These are phyloP conservation scores for Podospora pseudopauciseta DNA, from an alignment of 495 filamentous ascomycete species.

Conservation along the genomic window DNA sequence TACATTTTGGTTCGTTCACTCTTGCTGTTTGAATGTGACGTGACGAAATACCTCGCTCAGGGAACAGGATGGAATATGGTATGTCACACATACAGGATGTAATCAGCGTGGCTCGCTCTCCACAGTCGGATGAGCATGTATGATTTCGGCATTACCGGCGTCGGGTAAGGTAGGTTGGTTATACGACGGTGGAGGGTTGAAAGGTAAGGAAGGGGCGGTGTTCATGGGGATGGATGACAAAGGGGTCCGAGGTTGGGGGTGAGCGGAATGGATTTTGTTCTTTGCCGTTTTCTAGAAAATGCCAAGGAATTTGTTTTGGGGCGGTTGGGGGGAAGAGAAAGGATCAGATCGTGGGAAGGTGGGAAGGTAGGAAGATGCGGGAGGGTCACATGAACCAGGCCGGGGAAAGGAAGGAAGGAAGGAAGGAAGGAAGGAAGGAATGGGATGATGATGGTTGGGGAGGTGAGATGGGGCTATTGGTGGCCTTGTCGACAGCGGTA, in stretches of 20 bases:
- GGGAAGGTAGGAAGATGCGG: too few relatives aligned
- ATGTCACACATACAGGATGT: too few relatives aligned
- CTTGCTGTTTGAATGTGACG: too few relatives aligned
- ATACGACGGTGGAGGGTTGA: background rate
- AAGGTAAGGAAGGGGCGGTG: background rate
- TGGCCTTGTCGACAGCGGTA: background rate
- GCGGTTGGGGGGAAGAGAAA: background rate
- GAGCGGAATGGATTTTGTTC: background rate
- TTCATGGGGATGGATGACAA: background rate
- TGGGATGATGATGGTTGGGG: background rate
- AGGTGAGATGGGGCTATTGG: background rate
- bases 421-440: background rate
- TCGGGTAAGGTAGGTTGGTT: background rate
- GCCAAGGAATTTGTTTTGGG: background rate
- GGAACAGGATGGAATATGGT: too few relatives aligned
- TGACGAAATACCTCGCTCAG: too few relatives aligned
- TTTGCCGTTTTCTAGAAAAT: background rate
- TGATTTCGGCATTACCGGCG: background rate
- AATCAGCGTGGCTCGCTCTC: background rate
- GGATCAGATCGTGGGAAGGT: background rate
- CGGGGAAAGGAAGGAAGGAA: background rate
- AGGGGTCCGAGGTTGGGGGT: background rate
- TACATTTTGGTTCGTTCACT: too few relatives aligned
- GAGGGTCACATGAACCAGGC: background rate
- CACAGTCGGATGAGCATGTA: background rate